These are phyloP conservation scores for Earliella scabrosa DNA, from an alignment of 1,284 basidiomycete genomes.

Conservation along the genomic window DNA sequence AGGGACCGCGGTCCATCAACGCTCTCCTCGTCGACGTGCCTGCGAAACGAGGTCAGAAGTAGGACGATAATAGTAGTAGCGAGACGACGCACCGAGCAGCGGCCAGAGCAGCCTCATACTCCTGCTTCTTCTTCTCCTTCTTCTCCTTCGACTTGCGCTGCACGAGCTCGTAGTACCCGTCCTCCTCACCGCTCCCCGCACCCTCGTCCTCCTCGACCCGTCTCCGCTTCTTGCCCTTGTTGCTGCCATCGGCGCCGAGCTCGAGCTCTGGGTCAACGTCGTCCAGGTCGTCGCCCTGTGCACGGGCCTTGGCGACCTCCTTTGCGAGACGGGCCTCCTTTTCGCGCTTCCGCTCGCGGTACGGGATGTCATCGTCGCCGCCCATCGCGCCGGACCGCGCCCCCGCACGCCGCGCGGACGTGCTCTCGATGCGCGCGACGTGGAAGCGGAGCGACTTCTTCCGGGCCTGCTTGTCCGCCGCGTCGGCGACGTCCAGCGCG, in stretches of 20 bases:
- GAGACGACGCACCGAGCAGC: conserved; percentile 60
- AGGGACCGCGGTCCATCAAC: conserved; percentile 81
- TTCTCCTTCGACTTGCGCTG: conserved; percentile 72
- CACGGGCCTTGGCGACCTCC: conserved; percentile 53
- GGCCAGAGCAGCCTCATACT: conserved; percentile 72
- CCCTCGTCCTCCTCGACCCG: conserved; percentile 46
- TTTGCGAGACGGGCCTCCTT: conserved; percentile 55
- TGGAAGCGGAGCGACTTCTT: conserved; percentile 87
- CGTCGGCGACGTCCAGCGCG: conserved; percentile 71
- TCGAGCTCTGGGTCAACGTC: conserved; percentile 54
- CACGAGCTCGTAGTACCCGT: conserved; percentile 90
- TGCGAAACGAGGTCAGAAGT: conserved; percentile 27
- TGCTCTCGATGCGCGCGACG: conserved; percentile 80
- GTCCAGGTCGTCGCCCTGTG: conserved; percentile 67
- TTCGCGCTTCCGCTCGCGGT: conserved; percentile 68
- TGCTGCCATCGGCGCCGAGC: conserved; percentile 34
- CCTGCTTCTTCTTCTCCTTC: conserved; percentile 80
- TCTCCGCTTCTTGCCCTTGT: conserved; percentile 52
- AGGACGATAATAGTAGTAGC: background rate
- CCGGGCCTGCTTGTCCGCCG: conserved; percentile 80
- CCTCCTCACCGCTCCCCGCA: conserved; percentile 46
- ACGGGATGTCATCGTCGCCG: conserved; percentile 91
- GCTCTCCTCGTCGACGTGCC: conserved; percentile 54
- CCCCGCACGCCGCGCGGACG: conserved; percentile 70
- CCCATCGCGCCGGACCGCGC: conserved; percentile 64